These are phyloP conservation scores for Xerocomus spinulosus DNA, from an alignment of 768 basidiomycete genomes.

Conservation along the genomic window DNA sequence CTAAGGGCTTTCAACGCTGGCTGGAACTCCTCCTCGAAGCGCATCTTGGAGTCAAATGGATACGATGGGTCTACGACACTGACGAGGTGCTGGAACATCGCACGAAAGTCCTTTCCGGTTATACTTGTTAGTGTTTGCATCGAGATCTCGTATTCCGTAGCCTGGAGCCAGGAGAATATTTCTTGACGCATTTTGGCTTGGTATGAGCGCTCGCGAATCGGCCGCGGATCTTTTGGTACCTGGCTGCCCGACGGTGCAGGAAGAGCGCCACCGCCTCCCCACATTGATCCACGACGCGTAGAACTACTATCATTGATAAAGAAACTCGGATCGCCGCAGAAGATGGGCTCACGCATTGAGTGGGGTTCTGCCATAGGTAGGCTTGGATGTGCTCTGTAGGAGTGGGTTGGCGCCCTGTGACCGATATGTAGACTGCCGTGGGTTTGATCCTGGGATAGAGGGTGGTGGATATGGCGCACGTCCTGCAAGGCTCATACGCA, in stretches of 20 bases:
- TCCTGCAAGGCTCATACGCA: constrained; percentile 65
- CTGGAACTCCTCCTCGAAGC: constrained; percentile 81
- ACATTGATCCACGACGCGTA: constrained; percentile 71
- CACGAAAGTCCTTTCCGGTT: constrained; percentile 80
- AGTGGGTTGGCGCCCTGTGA: constrained; percentile 68
- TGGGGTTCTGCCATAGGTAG: constrained; percentile 68
- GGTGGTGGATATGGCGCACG: constrained; percentile 48
- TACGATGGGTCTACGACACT: constrained; percentile 65
- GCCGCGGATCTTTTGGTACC: constrained; percentile 66
- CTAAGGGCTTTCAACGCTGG: constrained; percentile 65
- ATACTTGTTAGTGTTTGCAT: constrained; percentile 70
- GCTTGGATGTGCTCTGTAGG: constrained; percentile 64
- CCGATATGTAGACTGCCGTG: constrained; percentile 64
- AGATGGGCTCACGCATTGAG: constrained; percentile 49
- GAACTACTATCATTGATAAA: constrained; percentile 51
- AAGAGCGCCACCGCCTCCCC: constrained; percentile 48
- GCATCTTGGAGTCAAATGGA: constrained; percentile 49
- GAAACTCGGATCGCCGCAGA: not conserved
- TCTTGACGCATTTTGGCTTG: constrained; percentile 74
- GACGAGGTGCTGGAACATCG: constrained; percentile 79
- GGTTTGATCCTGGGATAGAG: constrained; percentile 43
- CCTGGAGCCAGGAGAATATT: constrained; percentile 66
- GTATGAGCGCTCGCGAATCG: constrained; percentile 70
- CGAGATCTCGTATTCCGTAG: constrained; percentile 61
- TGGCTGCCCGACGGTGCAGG: constrained; percentile 51